phyloP scores from a whole-genome alignment of 2,329 filamentous ascomycete genomes.

The Ceratocystis albifundus region DNA sequence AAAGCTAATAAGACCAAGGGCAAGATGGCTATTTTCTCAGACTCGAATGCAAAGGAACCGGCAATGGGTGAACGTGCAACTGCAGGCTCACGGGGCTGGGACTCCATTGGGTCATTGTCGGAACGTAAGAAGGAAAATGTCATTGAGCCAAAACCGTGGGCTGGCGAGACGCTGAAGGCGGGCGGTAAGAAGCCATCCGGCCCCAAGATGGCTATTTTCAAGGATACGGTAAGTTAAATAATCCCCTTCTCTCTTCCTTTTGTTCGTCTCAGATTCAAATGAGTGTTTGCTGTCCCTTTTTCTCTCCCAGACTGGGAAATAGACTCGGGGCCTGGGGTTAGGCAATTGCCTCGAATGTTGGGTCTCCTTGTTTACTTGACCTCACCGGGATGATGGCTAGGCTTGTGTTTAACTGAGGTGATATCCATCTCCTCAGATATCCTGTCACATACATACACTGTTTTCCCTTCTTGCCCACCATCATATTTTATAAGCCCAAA shows the following conservation, averaged over 20 bases:
- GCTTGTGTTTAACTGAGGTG: not conserved
- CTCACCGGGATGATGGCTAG: not conserved
- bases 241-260: slow-evolving; percentile 19
- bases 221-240: slow-evolving; percentile 72
- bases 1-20: slow-evolving; percentile 41
- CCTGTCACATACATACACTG: no score
- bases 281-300: slow-evolving; percentile 12
- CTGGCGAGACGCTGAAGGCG: slow-evolving; percentile 76
- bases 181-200: slow-evolving; percentile 64
- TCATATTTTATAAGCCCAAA: slow-evolving; percentile 37
- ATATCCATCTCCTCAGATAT: not conserved
- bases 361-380: slow-evolving; percentile 2
- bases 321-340: not conserved
- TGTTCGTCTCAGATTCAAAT: not conserved
- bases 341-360: slow-evolving; percentile 26
- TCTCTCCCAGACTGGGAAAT: slow-evolving; percentile 20
- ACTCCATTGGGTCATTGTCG: slow-evolving; percentile 73
- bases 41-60: slow-evolving; percentile 21
- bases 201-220: slow-evolving; percentile 84
- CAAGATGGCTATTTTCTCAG: slow-evolving; percentile 56
- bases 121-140: slow-evolving; percentile 92
- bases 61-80: slow-evolving; percentile 47
- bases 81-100: slow-evolving; percentile 68
- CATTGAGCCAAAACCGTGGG: slow-evolving; percentile 79
- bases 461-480: not conserved